Conservation (phyloP, 345 rosid genomes). For the Boechera retrofracta region DNA sequence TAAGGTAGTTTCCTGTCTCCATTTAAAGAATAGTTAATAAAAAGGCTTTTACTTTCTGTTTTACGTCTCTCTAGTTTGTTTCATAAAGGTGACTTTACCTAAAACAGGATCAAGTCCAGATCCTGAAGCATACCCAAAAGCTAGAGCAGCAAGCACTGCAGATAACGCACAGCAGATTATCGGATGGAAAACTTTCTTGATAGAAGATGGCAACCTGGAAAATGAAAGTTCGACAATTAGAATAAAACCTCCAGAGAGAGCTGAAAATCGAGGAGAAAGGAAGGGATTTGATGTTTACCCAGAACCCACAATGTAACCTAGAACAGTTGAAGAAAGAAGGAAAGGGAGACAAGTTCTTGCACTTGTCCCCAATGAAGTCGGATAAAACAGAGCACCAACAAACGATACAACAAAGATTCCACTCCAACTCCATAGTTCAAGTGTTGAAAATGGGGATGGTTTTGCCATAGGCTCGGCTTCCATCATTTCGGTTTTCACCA, state of each 20-base stretch:
- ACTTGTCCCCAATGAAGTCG: constrained; percentile 70
- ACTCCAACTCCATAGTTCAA: constrained; percentile 81
- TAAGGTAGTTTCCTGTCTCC: constrained; percentile 75
- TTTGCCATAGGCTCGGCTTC: constrained; percentile 96
- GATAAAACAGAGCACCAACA: constrained; percentile 64
- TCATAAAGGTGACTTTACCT: constrained; percentile 52
- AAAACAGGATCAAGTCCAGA: constrained; percentile 85
- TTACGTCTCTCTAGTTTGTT: not conserved
- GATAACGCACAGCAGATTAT: constrained; percentile 83
- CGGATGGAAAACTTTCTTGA: constrained; percentile 85
- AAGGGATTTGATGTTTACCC: constrained; percentile 52
- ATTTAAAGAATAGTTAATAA: not conserved
- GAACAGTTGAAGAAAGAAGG: constrained; percentile 85
- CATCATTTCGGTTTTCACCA: constrained; percentile 80
- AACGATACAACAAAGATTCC: constrained; percentile 79
- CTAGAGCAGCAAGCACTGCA: constrained; percentile 84
- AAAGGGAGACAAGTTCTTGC: constrained; percentile 93
- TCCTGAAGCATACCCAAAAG: constrained; percentile 75
- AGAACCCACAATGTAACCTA: constrained; percentile 87
- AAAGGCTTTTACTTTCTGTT: not conserved
- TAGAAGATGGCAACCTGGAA: constrained; percentile 74
- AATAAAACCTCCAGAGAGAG: not conserved
- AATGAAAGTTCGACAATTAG: constrained; percentile 8
- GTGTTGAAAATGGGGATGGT: constrained; percentile 74
- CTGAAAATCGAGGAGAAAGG: not conserved